These are phyloP conservation scores for Hymenoscyphus linearis DNA, from an alignment of 2,329 filamentous ascomycete species.

Conservation along the genomic window DNA sequence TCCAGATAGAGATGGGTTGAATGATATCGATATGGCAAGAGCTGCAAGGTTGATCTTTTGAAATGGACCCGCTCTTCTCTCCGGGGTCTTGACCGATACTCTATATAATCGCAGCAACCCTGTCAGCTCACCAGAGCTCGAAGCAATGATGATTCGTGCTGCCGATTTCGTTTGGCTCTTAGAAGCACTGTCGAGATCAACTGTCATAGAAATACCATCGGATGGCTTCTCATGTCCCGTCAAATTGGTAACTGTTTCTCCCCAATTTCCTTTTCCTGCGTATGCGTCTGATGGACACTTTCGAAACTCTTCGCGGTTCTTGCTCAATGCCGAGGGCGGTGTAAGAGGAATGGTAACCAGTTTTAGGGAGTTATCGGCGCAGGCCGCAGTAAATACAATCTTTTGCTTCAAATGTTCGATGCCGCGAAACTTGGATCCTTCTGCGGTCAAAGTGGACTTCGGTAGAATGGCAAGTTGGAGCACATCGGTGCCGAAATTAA, in stretches of 20 bases:
- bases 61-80: conserved; percentile 43
- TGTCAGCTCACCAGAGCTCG: conserved; percentile 54
- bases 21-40: conserved; percentile 51
- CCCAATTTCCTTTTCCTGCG: conserved; percentile 58
- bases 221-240: conserved; percentile 48
- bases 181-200: conserved; percentile 34
- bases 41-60: conserved; percentile 54
- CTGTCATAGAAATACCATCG: conserved; percentile 50
- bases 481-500: conserved; percentile 53
- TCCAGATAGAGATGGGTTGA: conserved; percentile 46
- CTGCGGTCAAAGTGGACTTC: conserved; percentile 42
- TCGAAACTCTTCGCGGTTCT: conserved; percentile 48
- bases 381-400: conserved; percentile 57
- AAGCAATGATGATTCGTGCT: conserved; percentile 51
- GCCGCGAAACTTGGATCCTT: conserved; percentile 43
- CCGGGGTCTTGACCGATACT: conserved; percentile 39
- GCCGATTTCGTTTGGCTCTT: conserved; percentile 25
- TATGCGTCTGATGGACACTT: conserved; percentile 46
- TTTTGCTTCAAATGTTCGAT: conserved; percentile 46
- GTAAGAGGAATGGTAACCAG: conserved; percentile 55
- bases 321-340: conserved; percentile 56
- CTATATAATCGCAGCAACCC: conserved; percentile 56
- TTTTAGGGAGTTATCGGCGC: conserved; percentile 51
- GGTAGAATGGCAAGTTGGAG: conserved; percentile 52
- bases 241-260: conserved; percentile 51